Conservation (phyloP, 2,329 filamentous ascomycete genomes). For the Colletotrichum somersetense region DNA sequence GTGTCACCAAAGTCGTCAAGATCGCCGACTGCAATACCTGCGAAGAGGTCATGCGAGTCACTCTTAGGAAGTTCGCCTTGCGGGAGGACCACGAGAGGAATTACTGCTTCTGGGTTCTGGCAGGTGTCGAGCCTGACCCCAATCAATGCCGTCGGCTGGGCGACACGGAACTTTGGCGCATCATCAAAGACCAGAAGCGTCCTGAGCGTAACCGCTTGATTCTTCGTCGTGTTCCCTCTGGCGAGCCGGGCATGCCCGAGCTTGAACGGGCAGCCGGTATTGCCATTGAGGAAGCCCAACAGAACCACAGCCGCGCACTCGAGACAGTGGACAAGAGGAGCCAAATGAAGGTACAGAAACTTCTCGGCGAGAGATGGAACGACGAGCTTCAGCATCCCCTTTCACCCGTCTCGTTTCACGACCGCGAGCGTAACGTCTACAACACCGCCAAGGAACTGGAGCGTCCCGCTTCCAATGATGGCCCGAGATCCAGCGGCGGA, state of each 20-base stretch:
- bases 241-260: conserved; percentile 89
- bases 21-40: conserved; percentile 91
- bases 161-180: conserved; percentile 89
- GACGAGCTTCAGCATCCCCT: conserved; percentile 85
- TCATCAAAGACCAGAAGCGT: conserved; percentile 87
- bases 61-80: conserved; percentile 87
- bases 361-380: conserved; percentile 89
- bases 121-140: conserved; percentile 86
- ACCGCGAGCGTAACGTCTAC: conserved; percentile 76
- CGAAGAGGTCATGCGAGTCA: conserved; percentile 92
- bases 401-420: conserved; percentile 81
- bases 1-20: conserved; percentile 92
- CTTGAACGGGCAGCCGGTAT: conserved; percentile 89
- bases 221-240: conserved; percentile 89
- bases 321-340: conserved; percentile 79
- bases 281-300: conserved; percentile 86
- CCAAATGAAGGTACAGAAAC: conserved; percentile 87
- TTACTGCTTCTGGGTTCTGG: conserved; percentile 96
- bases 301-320: conserved; percentile 75
- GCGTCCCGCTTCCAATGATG: conserved; percentile 65
- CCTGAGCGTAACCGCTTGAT: conserved; percentile 93
- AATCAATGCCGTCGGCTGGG: conserved; percentile 84
- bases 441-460: conserved; percentile 71
- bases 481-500: conserved; percentile 36
- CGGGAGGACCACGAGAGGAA: conserved; percentile 93